A percentile compares a stretch with the other conserved stretches of the same genome.
Conservation (phyloP, 805 yeast species). For the Teunomyces aglyptinius region DNA sequence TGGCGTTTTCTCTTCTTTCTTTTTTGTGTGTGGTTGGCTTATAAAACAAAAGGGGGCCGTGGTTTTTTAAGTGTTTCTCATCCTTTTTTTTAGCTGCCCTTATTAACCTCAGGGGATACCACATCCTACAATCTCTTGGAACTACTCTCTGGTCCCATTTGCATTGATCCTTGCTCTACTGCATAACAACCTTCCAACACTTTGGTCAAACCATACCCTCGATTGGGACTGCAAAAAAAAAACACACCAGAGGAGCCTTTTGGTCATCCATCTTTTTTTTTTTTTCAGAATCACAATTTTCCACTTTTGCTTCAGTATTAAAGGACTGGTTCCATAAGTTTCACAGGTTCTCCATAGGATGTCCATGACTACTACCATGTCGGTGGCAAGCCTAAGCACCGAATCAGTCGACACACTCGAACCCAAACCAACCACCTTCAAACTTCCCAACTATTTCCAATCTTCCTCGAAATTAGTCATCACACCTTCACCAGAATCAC, state of each 20-base stretch:
- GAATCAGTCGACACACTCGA: conserved; percentile 13
- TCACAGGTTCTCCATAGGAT: background rate
- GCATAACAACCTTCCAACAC: background rate
- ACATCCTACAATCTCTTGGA: background rate
- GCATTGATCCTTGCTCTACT: background rate
- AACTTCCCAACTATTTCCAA: conserved; percentile 9
- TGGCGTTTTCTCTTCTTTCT: conserved; percentile 2
- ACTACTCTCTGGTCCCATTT: background rate
- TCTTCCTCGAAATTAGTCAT: background rate
- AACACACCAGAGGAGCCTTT: background rate
- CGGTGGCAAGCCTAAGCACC: conserved; percentile 1
- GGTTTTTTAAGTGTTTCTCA: background rate
- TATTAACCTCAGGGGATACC: background rate
- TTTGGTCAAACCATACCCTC: background rate
- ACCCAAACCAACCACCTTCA: conserved; percentile 11
- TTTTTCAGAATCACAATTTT: background rate
- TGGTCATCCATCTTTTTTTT: background rate
- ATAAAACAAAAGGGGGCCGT: conserved; percentile 5
- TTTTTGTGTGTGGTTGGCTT: conserved; percentile 2
- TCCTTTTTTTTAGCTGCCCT: background rate
- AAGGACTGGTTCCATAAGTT: background rate
- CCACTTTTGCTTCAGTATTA: background rate
- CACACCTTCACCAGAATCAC: background rate
- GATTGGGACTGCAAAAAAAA: background rate
- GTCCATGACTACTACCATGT: background rate